Evolutionary conservation across 352 stramenopile genomes (phyloP), one percentile per base, ranked within the genome.

Genomic region (Phytophthora melonis): DNA sequence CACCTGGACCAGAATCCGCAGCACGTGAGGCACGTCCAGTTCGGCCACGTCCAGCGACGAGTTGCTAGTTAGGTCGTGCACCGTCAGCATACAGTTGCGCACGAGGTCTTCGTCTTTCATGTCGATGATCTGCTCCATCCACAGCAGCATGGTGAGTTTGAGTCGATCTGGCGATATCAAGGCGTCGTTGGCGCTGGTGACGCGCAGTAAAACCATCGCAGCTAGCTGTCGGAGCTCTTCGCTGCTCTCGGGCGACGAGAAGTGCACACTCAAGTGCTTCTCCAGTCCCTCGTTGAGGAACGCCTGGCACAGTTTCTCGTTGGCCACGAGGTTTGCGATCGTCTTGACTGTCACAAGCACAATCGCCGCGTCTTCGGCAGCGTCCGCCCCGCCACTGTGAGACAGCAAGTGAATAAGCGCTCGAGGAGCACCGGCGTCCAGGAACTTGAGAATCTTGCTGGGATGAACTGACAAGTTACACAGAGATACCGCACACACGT

Each of bases 41-140:
- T 90, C 84, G 0, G 70, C 74, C 18, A 83, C 76, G 58, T 91
- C 79, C 52, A 91, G 71, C 1, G 78, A 85, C 36, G 80, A 72
- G 56, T 80, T 90, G 58, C 87, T 86, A 30, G 87, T 92, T 53
- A 93, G 70, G 19, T 93, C 84, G 52, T 92, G 83, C 25, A 93
- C 86, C 7, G 88, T 91, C 41, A 95, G 76, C 73, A 95, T 84
- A 56, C 86, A 93, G 64, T 92, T 95, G 39, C 84, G 84, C 21
- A 95, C 86, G n/a, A 93, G 83, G 5, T 80, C 74, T 23, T 83
- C 74, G 27, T 93, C 82, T 36, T 91, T 86, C 83, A 93, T 93
- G 49, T 79, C 69, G 50, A 92, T 91, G 63, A 93, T 93, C 69
- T 93, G 83, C 62, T 93, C 84, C 87, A 92, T 92, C 87, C 87